Evolutionary conservation across 768 basidiomycete genomes (phyloP).

Genomic region (Suillus weaverae): DNA sequence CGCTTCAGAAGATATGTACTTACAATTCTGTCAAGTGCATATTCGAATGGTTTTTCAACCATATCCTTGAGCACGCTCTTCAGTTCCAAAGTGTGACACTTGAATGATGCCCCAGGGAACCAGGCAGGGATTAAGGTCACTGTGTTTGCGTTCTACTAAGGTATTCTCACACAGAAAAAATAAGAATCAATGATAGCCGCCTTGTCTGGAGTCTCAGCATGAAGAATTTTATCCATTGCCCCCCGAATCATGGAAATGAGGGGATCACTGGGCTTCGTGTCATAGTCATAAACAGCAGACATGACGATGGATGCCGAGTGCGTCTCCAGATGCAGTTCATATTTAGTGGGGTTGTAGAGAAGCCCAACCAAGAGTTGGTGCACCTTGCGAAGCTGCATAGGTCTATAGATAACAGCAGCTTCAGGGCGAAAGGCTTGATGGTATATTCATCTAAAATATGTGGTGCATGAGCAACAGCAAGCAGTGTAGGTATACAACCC

Average conservation of each 20-base stretch:
- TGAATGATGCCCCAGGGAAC: conserved; percentile 47
- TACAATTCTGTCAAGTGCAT: conserved; percentile 9
- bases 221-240: conserved; percentile 21
- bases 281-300: conserved; percentile 37
- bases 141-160: conserved; percentile 13
- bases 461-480: conserved; percentile 40
- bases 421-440: conserved; percentile 21
- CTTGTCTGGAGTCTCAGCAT: conserved; percentile 8
- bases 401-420: conserved; percentile 11
- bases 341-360: conserved; percentile 27
- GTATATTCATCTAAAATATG: conserved; percentile 25
- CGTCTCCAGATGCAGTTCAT: conserved; percentile 29
- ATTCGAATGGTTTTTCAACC: conserved; percentile 10
- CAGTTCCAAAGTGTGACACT: conserved; percentile 42
- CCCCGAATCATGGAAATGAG: conserved; percentile 37
- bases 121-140: conserved; percentile 48
- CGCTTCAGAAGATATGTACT: background rate
- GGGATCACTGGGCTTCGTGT: conserved; percentile 35
- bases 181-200: conserved; percentile 12
- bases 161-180: conserved; percentile 13
- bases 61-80: conserved; percentile 23
- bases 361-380: conserved; percentile 35
- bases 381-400: conserved; percentile 30
- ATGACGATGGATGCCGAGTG: conserved; percentile 36
- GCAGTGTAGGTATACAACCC: conserved; percentile 23